These are phyloP conservation scores for Fusarium dlaminii DNA, from an alignment of 2,329 filamentous ascomycete genomes.

Conservation along the genomic window DNA sequence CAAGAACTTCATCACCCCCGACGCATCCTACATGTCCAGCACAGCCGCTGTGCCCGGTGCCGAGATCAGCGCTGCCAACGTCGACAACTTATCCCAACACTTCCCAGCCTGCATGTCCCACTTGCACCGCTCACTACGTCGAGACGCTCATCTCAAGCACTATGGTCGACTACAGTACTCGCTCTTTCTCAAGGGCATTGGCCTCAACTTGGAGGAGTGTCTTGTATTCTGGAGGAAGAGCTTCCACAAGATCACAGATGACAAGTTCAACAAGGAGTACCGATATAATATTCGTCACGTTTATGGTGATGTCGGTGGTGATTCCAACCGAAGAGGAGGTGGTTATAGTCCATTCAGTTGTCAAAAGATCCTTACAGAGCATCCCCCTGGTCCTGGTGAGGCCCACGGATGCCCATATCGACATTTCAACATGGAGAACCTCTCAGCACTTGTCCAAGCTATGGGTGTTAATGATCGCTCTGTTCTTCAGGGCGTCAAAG, in stretches of 20 bases:
- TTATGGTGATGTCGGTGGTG: conserved; percentile 95
- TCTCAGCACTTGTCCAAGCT: conserved; percentile 77
- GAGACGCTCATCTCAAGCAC: conserved; percentile 92
- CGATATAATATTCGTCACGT: conserved; percentile 95
- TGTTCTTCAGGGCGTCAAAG: conserved; percentile 81
- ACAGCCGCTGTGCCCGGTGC: conserved; percentile 73
- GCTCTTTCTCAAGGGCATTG: conserved; percentile 95
- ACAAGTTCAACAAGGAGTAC: conserved; percentile 97
- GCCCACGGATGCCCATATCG: conserved; percentile 96
- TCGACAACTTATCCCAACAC: conserved; percentile 81
- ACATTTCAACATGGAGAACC: conserved; percentile 89
- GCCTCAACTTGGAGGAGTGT: conserved; percentile 89
- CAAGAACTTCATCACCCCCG: conserved; percentile 93
- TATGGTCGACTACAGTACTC: conserved; percentile 93
- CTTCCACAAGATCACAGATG: conserved; percentile 89
- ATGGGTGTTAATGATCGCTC: conserved; percentile 83
- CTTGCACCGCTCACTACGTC: conserved; percentile 84
- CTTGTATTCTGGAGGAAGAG: conserved; percentile 89
- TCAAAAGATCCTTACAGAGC: conserved; percentile 92
- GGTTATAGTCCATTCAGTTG: conserved; percentile 94
- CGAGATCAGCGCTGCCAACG: conserved; percentile 78
- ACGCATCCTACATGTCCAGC: conserved; percentile 77
- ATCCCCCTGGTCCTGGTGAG: conserved; percentile 86
- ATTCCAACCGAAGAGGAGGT: conserved; percentile 83
- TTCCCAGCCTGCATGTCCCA: conserved; percentile 96